phyloP scores from a whole-genome alignment of 225 moss, liverwort and hornwort species.

The Polytrichum commune region DNA sequence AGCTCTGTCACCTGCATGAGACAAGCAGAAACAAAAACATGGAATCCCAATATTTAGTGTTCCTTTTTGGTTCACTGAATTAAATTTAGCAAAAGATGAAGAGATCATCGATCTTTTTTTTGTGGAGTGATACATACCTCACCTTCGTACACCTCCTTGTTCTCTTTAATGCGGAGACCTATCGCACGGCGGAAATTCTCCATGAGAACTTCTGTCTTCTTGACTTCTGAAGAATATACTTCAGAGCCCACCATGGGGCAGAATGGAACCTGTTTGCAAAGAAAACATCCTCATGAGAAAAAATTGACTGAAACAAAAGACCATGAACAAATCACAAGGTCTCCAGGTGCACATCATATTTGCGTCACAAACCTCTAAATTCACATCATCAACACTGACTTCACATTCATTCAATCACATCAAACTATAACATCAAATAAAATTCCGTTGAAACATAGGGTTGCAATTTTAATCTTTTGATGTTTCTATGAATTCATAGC shows the following conservation, averaged over 20 bases:
- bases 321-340: too few species aligned
- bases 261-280: constrained; percentile 71
- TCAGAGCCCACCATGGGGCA: constrained; percentile 98
- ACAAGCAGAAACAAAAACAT: too few species aligned
- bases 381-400: too few species aligned
- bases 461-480: too few species aligned
- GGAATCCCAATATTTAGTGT: too few species aligned
- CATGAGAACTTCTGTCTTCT: constrained; percentile 98
- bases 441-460: too few species aligned
- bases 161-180: constrained; percentile 93
- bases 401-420: too few species aligned
- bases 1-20: constrained; percentile 79
- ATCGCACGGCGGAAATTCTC: constrained; percentile 96
- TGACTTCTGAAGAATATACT: constrained; percentile 97
- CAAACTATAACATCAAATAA: too few species aligned
- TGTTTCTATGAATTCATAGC: too few species aligned
- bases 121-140: constrained; percentile 45
- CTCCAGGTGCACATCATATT: too few species aligned
- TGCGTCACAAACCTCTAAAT: too few species aligned
- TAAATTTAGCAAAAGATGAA: not conserved
- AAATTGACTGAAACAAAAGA: not conserved
- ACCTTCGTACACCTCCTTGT: constrained; percentile 97
- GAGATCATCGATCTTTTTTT: not conserved
- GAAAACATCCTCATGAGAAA: not conserved
- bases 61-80: too few species aligned